phyloP scores from a whole-genome alignment of 1,139 yeast species.

The Kodamaea anthophila region DNA sequence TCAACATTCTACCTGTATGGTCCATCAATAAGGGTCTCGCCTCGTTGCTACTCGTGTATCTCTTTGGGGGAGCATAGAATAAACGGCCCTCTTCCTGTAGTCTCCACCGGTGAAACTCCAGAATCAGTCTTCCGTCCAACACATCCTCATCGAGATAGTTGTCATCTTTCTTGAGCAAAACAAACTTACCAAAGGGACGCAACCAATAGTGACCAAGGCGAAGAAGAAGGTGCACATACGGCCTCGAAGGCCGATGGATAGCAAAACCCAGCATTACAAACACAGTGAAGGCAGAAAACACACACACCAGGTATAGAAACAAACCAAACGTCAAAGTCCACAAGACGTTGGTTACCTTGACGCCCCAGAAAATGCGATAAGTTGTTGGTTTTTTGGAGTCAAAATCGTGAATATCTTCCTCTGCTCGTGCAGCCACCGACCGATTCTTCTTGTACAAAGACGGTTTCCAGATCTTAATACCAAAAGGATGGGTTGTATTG shows the following conservation, averaged over 20 bases:
- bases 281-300: constrained; percentile 38
- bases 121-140: constrained; percentile 78
- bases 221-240: constrained; percentile 57
- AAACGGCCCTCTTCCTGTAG: constrained; percentile 65
- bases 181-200: constrained; percentile 87
- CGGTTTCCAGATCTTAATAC: constrained; percentile 97
- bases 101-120: constrained; percentile 89
- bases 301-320: constrained; percentile 47
- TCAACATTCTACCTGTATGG: constrained; percentile 38
- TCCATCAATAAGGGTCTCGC: constrained; percentile 39
- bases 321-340: constrained; percentile 77
- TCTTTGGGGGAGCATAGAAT: constrained; percentile 63
- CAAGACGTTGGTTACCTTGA: constrained; percentile 62
- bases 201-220: constrained; percentile 66
- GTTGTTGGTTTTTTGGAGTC: constrained; percentile 40
- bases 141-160: constrained; percentile 83
- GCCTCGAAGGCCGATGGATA: constrained; percentile 29
- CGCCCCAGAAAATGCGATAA: constrained; percentile 52
- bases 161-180: constrained; percentile 69
- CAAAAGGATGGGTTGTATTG: constrained; percentile 94
- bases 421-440: constrained; percentile 88
- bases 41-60: constrained; percentile 32
- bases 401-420: constrained; percentile 83
- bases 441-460: constrained; percentile 89
- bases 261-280: constrained; percentile 46